Evolutionary conservation across 2,329 filamentous ascomycete genomes (phyloP).

Genomic region (Colletotrichum graminicola): DNA sequence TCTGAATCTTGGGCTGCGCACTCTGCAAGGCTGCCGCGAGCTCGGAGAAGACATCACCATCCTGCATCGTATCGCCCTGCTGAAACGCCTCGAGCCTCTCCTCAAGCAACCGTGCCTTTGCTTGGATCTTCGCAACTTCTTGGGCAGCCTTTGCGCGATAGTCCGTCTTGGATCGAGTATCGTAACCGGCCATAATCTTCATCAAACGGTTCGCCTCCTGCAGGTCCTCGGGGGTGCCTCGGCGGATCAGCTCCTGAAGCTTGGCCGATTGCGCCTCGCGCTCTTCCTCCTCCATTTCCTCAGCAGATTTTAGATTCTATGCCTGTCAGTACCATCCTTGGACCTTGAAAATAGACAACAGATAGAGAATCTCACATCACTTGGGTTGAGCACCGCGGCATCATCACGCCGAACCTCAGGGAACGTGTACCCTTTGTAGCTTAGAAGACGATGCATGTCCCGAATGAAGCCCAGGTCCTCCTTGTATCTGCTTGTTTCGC

Average conservation of each 20-base stretch:
- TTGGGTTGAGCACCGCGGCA: slow-evolving; percentile 95
- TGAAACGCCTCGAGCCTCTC: slow-evolving; percentile 90
- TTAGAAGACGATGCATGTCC: slow-evolving; percentile 96
- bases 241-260: slow-evolving; percentile 93
- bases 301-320: slow-evolving; percentile 92
- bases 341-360: background rate
- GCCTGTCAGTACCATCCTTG: slow-evolving; percentile 13
- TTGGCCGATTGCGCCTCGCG: slow-evolving; percentile 96
- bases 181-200: slow-evolving; percentile 99
- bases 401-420: slow-evolving; percentile 93
- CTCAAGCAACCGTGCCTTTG: slow-evolving; percentile 92
- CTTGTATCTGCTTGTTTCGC: slow-evolving; percentile 97
- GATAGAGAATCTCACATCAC: slow-evolving; percentile 76
- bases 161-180: slow-evolving; percentile 95
- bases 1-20: slow-evolving; percentile 98
- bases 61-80: slow-evolving; percentile 81
- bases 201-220: slow-evolving; percentile 98
- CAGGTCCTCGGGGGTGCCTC: slow-evolving; percentile 90
- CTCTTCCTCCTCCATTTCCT: slow-evolving; percentile 99
- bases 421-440: slow-evolving; percentile 97
- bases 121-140: slow-evolving; percentile 93
- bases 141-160: slow-evolving; percentile 98
- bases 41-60: slow-evolving; percentile 81
- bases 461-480: slow-evolving; percentile 96
- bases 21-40: slow-evolving; percentile 89